These are phyloP conservation scores for Dichomitus squalens DNA, from an alignment of 1,284 basidiomycete species.

Conservation along the genomic window DNA sequence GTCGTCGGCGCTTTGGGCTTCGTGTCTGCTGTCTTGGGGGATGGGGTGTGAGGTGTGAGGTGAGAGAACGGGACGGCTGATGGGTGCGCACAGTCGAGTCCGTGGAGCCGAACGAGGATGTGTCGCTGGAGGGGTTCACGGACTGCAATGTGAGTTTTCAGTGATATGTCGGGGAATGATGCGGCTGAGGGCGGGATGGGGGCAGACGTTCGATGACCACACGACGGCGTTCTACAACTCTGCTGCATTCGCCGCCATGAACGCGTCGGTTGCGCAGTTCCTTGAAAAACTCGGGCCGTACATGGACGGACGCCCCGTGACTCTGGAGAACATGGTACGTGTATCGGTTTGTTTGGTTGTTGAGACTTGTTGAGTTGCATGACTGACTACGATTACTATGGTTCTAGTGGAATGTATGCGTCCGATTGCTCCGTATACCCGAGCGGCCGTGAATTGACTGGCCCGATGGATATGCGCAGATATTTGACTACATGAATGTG, in stretches of 20 bases:
- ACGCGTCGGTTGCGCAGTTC: constrained; percentile 39
- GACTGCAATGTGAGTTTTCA: constrained; percentile 39
- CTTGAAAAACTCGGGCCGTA: constrained; percentile 41
- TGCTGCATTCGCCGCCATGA: constrained; percentile 39
- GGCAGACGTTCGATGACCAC: constrained; percentile 33
- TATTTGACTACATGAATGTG: constrained; percentile 57
- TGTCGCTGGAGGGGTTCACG: constrained; percentile 49
- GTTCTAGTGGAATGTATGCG: constrained; percentile 39
- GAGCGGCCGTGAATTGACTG: too few relatives aligned
- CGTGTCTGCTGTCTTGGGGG: too few relatives aligned
- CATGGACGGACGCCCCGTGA: constrained; percentile 44
- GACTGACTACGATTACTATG: not conserved
- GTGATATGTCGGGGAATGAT: not conserved
- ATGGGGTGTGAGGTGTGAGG: not conserved
- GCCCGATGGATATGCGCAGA: too few relatives aligned
- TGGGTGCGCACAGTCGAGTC: constrained; percentile 39
- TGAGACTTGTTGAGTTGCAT: too few relatives aligned
- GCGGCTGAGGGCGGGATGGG: not conserved
- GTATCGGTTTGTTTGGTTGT: too few relatives aligned
- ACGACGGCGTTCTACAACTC: constrained; percentile 37
- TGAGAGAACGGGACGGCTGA: not conserved
- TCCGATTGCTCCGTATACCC: too few relatives aligned
- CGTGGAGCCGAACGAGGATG: constrained; percentile 44
- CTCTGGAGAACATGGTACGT: constrained; percentile 45
- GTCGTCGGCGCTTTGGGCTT: constrained; percentile 21